phyloP scores from a whole-genome alignment of 1,284 basidiomycete genomes.

The Neotropicomus parvogracilis region DNA sequence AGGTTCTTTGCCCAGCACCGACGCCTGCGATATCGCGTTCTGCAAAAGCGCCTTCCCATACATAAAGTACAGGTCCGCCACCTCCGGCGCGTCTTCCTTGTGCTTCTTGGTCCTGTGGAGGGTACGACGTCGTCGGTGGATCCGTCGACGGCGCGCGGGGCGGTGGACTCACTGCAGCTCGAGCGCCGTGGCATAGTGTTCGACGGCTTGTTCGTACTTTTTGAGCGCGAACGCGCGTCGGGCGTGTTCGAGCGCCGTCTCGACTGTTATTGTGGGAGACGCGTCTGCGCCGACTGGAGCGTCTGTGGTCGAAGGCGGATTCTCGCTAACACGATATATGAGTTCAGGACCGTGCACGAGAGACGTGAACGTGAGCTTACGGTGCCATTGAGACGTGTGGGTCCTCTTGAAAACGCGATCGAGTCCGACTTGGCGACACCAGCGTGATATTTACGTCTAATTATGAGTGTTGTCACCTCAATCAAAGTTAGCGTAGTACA shows the following conservation, averaged over 20 bases:
- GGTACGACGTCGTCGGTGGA: slow-evolving; percentile 25
- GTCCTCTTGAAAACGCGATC: too few species aligned
- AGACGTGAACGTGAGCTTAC: slow-evolving; percentile 15
- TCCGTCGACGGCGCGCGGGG: not conserved
- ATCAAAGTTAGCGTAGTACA: slow-evolving; percentile 16
- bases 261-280: slow-evolving; percentile 38
- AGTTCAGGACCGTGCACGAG: not conserved
- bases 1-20: slow-evolving; percentile 80
- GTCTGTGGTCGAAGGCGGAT: not conserved
- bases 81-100: slow-evolving; percentile 72
- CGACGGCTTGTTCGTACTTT: slow-evolving; percentile 84
- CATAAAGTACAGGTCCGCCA: slow-evolving; percentile 78
- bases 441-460: slow-evolving; percentile 19
- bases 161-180: slow-evolving; percentile 62
- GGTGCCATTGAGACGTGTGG: slow-evolving; percentile 19
- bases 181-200: slow-evolving; percentile 80
- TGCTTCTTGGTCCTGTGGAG: slow-evolving; percentile 59
- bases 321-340: slow-evolving; percentile 5
- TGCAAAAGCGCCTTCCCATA: slow-evolving; percentile 88
- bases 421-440: too few species aligned
- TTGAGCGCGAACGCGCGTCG: slow-evolving; percentile 84
- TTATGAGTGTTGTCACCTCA: slow-evolving; percentile 7
- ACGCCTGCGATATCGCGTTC: slow-evolving; percentile 77
- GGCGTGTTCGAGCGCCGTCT: slow-evolving; percentile 65
- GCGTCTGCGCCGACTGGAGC: slow-evolving; percentile 9